Evolutionary conservation across 306 rosid species (phyloP).

Genomic region (Quercus glauca): DNA sequence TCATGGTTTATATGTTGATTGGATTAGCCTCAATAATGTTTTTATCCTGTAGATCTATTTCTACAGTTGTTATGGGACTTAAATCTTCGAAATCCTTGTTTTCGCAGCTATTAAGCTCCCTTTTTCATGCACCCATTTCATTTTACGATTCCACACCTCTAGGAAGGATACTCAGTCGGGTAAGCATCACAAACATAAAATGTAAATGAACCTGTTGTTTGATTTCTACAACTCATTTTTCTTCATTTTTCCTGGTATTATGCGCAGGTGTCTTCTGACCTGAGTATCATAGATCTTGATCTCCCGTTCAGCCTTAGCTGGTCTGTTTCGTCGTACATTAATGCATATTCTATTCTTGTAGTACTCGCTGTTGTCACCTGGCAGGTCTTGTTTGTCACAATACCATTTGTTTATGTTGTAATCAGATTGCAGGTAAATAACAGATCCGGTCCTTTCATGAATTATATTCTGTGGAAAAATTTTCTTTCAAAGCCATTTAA

Average conservation of each 20-base stretch:
- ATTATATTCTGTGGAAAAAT: background rate
- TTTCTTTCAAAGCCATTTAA: background rate
- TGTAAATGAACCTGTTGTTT: background rate
- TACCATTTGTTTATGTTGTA: constrained; percentile 38
- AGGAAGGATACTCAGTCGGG: constrained; percentile 68
- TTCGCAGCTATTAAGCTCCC: background rate
- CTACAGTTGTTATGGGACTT: constrained; percentile 24
- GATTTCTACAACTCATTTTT: background rate
- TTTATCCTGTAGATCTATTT: constrained; percentile 32
- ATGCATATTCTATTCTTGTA: constrained; percentile 24
- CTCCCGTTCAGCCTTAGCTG: constrained; percentile 25
- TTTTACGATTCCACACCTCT: constrained; percentile 64
- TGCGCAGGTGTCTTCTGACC: constrained; percentile 48
- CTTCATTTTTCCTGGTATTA: background rate
- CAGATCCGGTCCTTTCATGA: background rate
- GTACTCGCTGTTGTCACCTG: constrained; percentile 49
- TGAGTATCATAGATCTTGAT: constrained; percentile 53
- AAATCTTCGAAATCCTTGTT: constrained; percentile 41
- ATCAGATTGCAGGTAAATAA: constrained; percentile 46
- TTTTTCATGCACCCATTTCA: constrained; percentile 44
- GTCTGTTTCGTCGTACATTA: constrained; percentile 16
- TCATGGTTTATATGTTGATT: constrained; percentile 33
- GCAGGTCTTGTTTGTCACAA: constrained; percentile 47
- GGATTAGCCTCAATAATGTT: constrained; percentile 15
- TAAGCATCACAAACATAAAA: constrained; percentile 12